Base-by-base conservation (phyloP, 192 early-diverging fungal genomes). In the Phlyctochytrium bullatum region DNA sequence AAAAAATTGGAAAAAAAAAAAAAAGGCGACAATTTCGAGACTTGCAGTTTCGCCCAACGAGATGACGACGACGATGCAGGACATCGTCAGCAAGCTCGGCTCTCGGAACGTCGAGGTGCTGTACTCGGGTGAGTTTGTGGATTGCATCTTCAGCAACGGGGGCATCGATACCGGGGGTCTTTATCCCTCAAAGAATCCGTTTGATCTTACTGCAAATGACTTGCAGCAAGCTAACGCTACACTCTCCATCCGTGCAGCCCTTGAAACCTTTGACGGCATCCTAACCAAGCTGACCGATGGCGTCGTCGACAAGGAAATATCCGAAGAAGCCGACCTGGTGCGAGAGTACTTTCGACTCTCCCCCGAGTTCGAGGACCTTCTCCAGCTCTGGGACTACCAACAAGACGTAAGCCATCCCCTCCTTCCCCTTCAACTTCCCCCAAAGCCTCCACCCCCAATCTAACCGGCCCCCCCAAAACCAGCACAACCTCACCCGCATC, bases 371-470 rank as follows among this genome's bases (percentile, higher is more conserved):
- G 64, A 67, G 17, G 81, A 86, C 52, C 72, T 92, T 4, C 74
- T 86, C 54, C 72, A 73, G 23, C 69, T 90, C 51, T 90, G 88
- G 89, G 76, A 88, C 6, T 82, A 84, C 52, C 89, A 90, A 51
- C 74, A 78, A 56, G 61, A 64, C 58, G 87, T 84, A 68, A 56
- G 76, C 36, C 36, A n/a, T 36, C 14, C 23, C 23, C 28, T 17
- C 62, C 30, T 16, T 31, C 23, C n/a, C 25, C 25, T 61, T 34
- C 0, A 25, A 50, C 17, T 24, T n/a, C 3, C 40, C 0, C 3
- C 33, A 6, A 61, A 61, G 32, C 10, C 56, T 25, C 23, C 10
- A 58, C 24, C 17, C 24, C 27, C n/a, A n/a, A n/a, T n/a, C n/a
- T n/a, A n/a, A n/a, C n/a, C n/a, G n/a, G n/a, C n/a, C n/a, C n/a